Evolutionary conservation across 2,329 filamentous ascomycete genomes (phyloP).

Genomic region (Scedosporium apiospermum): DNA sequence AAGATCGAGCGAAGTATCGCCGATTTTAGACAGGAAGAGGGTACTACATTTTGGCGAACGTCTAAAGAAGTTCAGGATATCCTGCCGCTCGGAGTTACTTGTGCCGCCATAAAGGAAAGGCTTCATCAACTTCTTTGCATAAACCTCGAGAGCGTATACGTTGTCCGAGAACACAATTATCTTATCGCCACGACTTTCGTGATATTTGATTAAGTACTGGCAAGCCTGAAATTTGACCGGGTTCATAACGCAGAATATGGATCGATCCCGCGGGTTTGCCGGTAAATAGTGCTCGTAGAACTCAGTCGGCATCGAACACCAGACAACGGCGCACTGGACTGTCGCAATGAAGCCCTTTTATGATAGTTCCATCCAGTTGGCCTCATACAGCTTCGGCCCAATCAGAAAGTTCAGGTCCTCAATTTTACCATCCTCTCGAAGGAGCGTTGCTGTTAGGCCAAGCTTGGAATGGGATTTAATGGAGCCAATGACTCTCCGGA

Average conservation of each 20-base stretch:
- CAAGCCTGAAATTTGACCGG: slow-evolving; percentile 94
- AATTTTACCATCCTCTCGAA: slow-evolving; percentile 97
- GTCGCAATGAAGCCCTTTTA: slow-evolving; percentile 95
- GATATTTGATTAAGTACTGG: slow-evolving; percentile 96
- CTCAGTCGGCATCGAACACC: slow-evolving; percentile 98
- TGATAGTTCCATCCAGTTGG: slow-evolving; percentile 98
- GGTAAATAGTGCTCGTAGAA: slow-evolving; percentile 93
- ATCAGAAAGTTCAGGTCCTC: slow-evolving; percentile 95
- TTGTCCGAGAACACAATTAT: slow-evolving; percentile 98
- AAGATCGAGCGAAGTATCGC: slow-evolving; percentile 90
- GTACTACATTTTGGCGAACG: slow-evolving; percentile 85
- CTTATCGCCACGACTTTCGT: slow-evolving; percentile 89
- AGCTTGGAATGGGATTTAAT: slow-evolving; percentile 95
- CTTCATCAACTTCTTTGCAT: slow-evolving; percentile 75
- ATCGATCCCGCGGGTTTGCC: slow-evolving; percentile 42
- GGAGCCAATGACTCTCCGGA: slow-evolving; percentile 82
- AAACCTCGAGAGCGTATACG: slow-evolving; percentile 80
- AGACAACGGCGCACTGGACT: slow-evolving; percentile 96
- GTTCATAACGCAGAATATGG: slow-evolving; percentile 85
- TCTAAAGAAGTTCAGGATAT: slow-evolving; percentile 82
- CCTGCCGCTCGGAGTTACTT: slow-evolving; percentile 71
- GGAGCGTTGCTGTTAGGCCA: slow-evolving; percentile 83
- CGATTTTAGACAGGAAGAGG: slow-evolving; percentile 93
- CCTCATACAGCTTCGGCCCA: slow-evolving; percentile 93
- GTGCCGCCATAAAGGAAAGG: slow-evolving; percentile 89